Evolutionary conservation across 345 rosid species (phyloP).

Genomic region (Heritiera fomes): DNA sequence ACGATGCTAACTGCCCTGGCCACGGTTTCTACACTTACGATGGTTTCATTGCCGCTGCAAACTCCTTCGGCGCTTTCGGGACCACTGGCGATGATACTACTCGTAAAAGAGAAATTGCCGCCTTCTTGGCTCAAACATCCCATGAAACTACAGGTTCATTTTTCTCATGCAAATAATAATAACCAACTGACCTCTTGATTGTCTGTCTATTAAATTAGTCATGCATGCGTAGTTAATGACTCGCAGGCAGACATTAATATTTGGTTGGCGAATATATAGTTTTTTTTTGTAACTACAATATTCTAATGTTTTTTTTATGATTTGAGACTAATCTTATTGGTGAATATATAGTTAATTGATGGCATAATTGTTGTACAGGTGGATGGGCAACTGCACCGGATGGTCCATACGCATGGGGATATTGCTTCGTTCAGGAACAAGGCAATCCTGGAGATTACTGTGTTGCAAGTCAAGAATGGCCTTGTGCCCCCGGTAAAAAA

Average conservation of each 20-base stretch:
- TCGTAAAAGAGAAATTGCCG: slow-evolving; percentile 57
- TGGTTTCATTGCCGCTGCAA: slow-evolving; percentile 58
- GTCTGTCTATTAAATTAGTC: background rate
- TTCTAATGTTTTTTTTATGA: too few relatives aligned
- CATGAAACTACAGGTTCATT: slow-evolving; percentile 65
- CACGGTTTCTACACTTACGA: slow-evolving; percentile 60
- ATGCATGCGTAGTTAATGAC: too few relatives aligned
- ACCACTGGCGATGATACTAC: slow-evolving; percentile 44
- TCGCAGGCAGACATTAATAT: too few relatives aligned
- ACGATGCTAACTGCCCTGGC: slow-evolving; percentile 43
- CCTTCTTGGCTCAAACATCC: slow-evolving; percentile 70
- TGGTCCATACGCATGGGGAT: slow-evolving; percentile 65
- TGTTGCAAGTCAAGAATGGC: slow-evolving; percentile 35
- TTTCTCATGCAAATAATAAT: background rate
- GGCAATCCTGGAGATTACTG: slow-evolving; percentile 20
- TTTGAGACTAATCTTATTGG: too few relatives aligned
- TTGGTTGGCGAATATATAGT: background rate
- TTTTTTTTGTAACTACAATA: too few relatives aligned
- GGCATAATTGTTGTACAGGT: slow-evolving; percentile 28
- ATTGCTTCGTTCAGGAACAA: slow-evolving; percentile 37
- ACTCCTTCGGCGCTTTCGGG: slow-evolving; percentile 45
- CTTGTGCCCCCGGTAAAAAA: slow-evolving; percentile 52
- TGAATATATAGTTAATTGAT: too few relatives aligned
- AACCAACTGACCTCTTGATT: too few relatives aligned
- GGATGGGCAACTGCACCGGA: slow-evolving; percentile 61